Evolutionary conservation across 352 stramenopile genomes (phyloP), one percentile per base, ranked within the genome.

Genomic region (Globisporangium alternatum): DNA sequence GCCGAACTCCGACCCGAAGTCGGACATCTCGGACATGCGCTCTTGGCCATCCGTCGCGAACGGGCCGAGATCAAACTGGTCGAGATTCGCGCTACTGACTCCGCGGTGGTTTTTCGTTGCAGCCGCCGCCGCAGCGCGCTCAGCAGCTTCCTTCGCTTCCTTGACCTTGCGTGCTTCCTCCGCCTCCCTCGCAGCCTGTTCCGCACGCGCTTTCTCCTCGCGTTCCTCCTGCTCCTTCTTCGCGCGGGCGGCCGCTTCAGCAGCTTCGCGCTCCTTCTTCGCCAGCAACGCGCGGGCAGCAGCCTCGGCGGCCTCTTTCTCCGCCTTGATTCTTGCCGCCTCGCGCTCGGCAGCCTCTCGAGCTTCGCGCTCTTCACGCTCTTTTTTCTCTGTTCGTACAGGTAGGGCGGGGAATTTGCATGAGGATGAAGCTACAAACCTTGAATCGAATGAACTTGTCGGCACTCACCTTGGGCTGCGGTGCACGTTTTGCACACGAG

Each of bases 61-160:
- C 8, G 83, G 74, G 30, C 75, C 79, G 31, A 92, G 72, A 71
- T 94, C 85, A 63, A 92, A 91, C 61, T 94, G 65, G 45, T 89
- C 85, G 1, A 94, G 70, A 49, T 69, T 79, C 10, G 71, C 68
- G 4, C 64, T 75, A 64, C 72, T 84, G 5, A 64, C 77, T 25
- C 66, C 65, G 45, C 77, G 64, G 13, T 51, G 68, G 49, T 52
- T 70, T 51, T 41, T 65, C 19, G 49, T 68, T 60, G 68, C 69
- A 8, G 71, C 66, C 13, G 70, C 69, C 55, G 69, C 70, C 15
- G 71, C 66, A 22, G 72, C 67, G 56, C 51, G 51, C 21, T 21
- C 52, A 0, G 58, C 64, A 13, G 67, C 71, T 55, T 66, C 55
- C 39, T 71, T 68, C 48, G 66, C 35, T 22, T 56, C 67, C 54